phyloP scores from a whole-genome alignment of 495 filamentous ascomycete species.

The Pyrenula massariospora region DNA sequence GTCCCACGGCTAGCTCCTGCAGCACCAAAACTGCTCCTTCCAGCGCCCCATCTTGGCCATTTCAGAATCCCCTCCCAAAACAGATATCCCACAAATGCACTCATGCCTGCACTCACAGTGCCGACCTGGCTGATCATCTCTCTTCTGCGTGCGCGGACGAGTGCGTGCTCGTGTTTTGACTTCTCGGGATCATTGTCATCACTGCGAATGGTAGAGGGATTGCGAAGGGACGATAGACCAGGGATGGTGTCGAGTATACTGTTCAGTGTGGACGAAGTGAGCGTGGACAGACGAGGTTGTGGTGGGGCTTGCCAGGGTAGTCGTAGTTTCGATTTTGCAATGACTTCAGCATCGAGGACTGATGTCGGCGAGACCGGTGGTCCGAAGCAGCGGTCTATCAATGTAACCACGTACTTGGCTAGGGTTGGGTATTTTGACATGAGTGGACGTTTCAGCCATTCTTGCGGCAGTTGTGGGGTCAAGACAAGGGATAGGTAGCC shows the following conservation, averaged over 20 bases:
- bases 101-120: neutral
- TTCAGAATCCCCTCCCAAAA: neutral
- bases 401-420: slow-evolving; percentile 37
- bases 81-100: neutral
- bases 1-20: neutral
- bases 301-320: slow-evolving; percentile 26
- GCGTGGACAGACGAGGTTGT: neutral
- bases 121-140: neutral
- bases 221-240: neutral
- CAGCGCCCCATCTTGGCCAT: neutral
- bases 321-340: slow-evolving; percentile 1
- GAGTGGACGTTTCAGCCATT: slow-evolving; percentile 59
- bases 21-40: neutral
- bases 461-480: slow-evolving; percentile 54
- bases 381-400: slow-evolving; percentile 30
- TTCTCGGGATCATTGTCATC: neutral
- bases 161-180: neutral
- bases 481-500: slow-evolving; percentile 69
- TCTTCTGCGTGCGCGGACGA: neutral
- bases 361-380: slow-evolving; percentile 14
- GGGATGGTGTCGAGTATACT: neutral
- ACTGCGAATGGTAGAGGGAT: neutral
- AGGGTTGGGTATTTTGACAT: slow-evolving; percentile 40
- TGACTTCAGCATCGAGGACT: slow-evolving; percentile 9
- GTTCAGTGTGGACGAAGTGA: neutral